phyloP scores from a whole-genome alignment of 805 yeast genomes.

The Hanseniaspora valbyensis region DNA sequence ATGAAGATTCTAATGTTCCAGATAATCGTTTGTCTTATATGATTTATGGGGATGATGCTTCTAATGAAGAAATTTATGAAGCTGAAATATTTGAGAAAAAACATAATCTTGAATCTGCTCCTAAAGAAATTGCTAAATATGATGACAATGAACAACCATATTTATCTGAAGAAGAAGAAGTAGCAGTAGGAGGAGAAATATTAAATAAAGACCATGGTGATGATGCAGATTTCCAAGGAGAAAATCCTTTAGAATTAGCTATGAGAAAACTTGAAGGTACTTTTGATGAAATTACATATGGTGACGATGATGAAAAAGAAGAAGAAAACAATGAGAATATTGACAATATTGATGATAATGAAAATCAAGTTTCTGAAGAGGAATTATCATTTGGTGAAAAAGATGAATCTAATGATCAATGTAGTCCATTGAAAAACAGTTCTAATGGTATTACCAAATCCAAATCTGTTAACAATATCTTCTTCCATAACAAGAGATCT shows the following conservation, averaged over 20 bases:
- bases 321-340: neutral
- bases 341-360: neutral
- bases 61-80: constrained; percentile 19
- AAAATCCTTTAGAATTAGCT: constrained; percentile 66
- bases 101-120: constrained; percentile 20
- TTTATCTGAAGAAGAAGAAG: constrained; percentile 17
- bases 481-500: neutral
- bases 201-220: constrained; percentile 19
- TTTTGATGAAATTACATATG: constrained; percentile 16
- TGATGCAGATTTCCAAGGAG: constrained; percentile 32
- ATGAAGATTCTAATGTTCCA: neutral
- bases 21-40: neutral
- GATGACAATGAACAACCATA: constrained; percentile 15
- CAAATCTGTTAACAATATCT: constrained; percentile 7
- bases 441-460: constrained; percentile 10
- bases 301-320: constrained; percentile 14
- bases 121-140: constrained; percentile 16
- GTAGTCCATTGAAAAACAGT: constrained; percentile 3
- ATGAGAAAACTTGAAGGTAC: constrained; percentile 70
- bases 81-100: neutral
- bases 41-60: constrained; percentile 13
- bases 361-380: neutral
- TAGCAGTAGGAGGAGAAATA: constrained; percentile 18
- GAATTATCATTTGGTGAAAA: constrained; percentile 6
- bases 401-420: constrained; percentile 12